Conservation (phyloP, 1,284 basidiomycete species). For the Tylopilus sp. region DNA sequence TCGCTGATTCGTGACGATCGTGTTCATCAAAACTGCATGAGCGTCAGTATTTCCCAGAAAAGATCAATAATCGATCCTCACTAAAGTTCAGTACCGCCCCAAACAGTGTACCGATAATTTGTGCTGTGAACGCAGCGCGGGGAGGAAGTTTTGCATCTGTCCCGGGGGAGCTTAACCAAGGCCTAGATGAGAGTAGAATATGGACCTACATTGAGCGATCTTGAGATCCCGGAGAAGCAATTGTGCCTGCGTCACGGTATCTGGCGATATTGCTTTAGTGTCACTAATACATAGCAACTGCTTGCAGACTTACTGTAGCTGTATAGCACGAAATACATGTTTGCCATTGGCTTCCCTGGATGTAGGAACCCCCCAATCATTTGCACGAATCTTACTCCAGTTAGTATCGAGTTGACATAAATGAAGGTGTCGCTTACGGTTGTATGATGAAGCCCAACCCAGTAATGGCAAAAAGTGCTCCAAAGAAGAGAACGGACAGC, state of each 20-base stretch:
- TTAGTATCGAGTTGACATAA: slow-evolving; percentile 20
- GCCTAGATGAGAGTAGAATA: neutral
- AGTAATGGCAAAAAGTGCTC: slow-evolving; percentile 50
- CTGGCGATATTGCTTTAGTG: slow-evolving; percentile 22
- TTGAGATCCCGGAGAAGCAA: slow-evolving; percentile 52
- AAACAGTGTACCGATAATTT: slow-evolving; percentile 49
- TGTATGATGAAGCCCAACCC: slow-evolving; percentile 40
- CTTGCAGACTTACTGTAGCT: slow-evolving; percentile 39
- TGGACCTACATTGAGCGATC: slow-evolving; percentile 49
- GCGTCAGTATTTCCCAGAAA: neutral
- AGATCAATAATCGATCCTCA: slow-evolving; percentile 21
- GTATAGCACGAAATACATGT: slow-evolving; percentile 56
- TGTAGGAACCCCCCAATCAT: slow-evolving; percentile 62
- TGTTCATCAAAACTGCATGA: slow-evolving; percentile 46
- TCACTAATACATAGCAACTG: neutral
- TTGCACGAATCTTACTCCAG: slow-evolving; percentile 41
- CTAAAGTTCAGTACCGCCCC: slow-evolving; percentile 50
- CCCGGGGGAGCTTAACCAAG: neutral
- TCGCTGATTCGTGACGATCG: slow-evolving; percentile 51
- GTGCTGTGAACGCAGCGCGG: slow-evolving; percentile 57
- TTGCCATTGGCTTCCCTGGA: slow-evolving; percentile 54
- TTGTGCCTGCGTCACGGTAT: slow-evolving; percentile 44
- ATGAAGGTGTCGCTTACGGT: slow-evolving; percentile 35
- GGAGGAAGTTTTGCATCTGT: slow-evolving; percentile 61
- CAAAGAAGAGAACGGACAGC: slow-evolving; percentile 48